Evolutionary conservation across 371 early-diverging fungal genomes (phyloP).

Genomic region (Mucor piriformis): DNA sequence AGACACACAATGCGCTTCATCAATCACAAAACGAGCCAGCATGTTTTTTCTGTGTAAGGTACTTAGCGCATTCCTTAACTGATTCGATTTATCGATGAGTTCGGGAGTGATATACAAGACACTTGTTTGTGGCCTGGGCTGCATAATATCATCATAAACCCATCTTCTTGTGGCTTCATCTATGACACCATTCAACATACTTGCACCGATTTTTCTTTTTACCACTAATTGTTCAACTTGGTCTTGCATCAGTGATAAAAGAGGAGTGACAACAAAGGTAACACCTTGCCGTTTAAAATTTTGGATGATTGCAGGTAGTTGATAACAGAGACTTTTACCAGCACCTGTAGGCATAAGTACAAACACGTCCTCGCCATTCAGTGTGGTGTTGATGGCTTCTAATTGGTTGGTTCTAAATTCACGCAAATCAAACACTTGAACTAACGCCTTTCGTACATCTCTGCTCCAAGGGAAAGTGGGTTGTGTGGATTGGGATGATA

Average conservation of each 20-base stretch:
- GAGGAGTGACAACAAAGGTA: conserved; percentile 96
- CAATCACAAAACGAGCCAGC: conserved; percentile 95
- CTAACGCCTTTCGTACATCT: conserved; percentile 77
- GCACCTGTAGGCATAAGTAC: conserved; percentile 99
- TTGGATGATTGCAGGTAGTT: conserved; percentile 90
- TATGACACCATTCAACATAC: conserved; percentile 73
- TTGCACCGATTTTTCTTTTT: conserved; percentile 78
- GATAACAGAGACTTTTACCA: conserved; percentile 98
- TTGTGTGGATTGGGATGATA: not conserved
- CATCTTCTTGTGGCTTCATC: conserved; percentile 52
- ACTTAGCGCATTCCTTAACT: conserved; percentile 65
- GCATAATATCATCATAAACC: conserved; percentile 61
- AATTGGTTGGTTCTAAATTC: conserved; percentile 93
- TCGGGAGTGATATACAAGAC: conserved; percentile 98
- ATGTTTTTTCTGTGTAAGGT: conserved; percentile 58
- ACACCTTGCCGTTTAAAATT: conserved; percentile 63
- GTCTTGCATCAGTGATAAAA: conserved; percentile 98
- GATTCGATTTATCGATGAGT: conserved; percentile 75
- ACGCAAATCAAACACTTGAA: conserved; percentile 73
- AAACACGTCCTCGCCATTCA: conserved; percentile 92
- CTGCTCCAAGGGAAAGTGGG: conserved; percentile 72
- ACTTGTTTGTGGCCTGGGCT: conserved; percentile 40
- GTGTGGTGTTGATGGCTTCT: conserved; percentile 91
- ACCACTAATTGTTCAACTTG: conserved; percentile 87
- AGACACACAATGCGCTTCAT: conserved; percentile 98